Conservation (phyloP, 2,329 filamentous ascomycete species). For the Colletotrichum musicola region DNA sequence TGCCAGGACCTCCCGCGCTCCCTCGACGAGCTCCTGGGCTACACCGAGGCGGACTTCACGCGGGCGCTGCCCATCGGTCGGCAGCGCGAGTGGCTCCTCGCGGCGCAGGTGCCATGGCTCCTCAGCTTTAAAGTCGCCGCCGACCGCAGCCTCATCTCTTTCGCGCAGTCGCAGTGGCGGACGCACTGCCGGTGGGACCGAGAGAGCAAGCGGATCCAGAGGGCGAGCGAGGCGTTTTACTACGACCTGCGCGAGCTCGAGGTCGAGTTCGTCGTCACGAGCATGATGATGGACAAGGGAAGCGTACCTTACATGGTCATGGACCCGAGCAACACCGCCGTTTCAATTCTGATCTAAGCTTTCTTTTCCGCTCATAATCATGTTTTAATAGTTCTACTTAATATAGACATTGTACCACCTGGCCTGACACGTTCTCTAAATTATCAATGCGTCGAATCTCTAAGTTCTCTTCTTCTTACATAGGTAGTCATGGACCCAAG, state of each 20-base stretch:
- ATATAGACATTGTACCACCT: not conserved
- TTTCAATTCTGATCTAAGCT: constrained; percentile 46
- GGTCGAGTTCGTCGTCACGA: constrained; percentile 47
- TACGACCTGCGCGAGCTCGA: constrained; percentile 45
- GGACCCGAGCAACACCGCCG: constrained; percentile 52
- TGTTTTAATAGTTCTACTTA: not conserved
- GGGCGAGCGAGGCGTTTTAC: constrained; percentile 46
- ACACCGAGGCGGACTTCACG: constrained; percentile 50
- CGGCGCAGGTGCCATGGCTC: constrained; percentile 59
- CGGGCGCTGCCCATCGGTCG: constrained; percentile 56
- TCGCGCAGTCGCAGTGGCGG: constrained; percentile 53
- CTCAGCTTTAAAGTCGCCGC: constrained; percentile 57
- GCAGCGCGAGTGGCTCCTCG: constrained; percentile 58
- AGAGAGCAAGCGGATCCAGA: constrained; percentile 42
- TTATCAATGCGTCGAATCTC: too few species aligned
- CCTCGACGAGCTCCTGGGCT: constrained; percentile 47
- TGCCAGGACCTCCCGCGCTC: constrained; percentile 49
- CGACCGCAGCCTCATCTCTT: constrained; percentile 55
- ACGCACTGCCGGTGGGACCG: constrained; percentile 44
- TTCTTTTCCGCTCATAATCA: not conserved
- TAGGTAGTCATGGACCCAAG: too few species aligned
- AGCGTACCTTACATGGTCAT: constrained; percentile 54
- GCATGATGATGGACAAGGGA: constrained; percentile 48
- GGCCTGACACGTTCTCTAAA: too few species aligned
- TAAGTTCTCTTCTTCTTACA: too few species aligned